phyloP scores from a whole-genome alignment of 2,329 filamentous ascomycete genomes.

The Fusarium virguliforme region DNA sequence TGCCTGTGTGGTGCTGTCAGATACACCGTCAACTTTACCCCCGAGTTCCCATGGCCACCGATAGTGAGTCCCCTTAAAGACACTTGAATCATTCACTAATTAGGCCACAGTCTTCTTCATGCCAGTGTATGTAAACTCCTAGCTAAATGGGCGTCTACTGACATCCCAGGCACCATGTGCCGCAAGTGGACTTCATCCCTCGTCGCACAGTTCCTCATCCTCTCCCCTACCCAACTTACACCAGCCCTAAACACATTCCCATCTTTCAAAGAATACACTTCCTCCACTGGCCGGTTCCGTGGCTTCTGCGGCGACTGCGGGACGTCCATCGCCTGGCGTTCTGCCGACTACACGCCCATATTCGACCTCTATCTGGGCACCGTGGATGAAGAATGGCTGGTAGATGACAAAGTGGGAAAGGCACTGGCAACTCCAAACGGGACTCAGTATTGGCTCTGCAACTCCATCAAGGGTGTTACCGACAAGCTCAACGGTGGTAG shows the following conservation, averaged over 20 bases:
- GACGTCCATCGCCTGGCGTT: conserved; percentile 31
- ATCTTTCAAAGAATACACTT: conserved; percentile 28
- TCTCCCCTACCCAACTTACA: conserved; percentile 19
- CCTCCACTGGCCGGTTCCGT: conserved; percentile 26
- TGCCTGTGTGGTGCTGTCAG: conserved; percentile 31
- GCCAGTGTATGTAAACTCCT: conserved; percentile 21
- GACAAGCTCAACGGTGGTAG: conserved; percentile 30
- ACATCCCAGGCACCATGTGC: conserved; percentile 34
- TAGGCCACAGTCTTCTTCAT: conserved; percentile 30
- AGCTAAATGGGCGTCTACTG: neutral
- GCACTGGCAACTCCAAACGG: conserved; percentile 28
- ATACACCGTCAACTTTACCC: conserved; percentile 23
- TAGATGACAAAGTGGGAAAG: conserved; percentile 10
- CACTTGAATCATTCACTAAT: neutral
- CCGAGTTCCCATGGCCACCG: conserved; percentile 23
- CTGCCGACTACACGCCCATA: conserved; percentile 26
- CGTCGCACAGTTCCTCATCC: conserved; percentile 31
- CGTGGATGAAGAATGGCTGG: conserved; percentile 31
- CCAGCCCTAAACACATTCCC: conserved; percentile 15
- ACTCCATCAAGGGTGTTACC: conserved; percentile 25
- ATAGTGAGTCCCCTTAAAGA: conserved; percentile 3
- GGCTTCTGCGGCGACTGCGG: conserved; percentile 32
- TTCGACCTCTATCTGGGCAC: conserved; percentile 36
- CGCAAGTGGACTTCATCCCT: conserved; percentile 39
- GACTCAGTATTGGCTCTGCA: conserved; percentile 36